A percentile compares a stretch with the other conserved stretches of the same genome.
Conservation (phyloP, 1,284 basidiomycete genomes). For the Tylopilus microsporus region DNA sequence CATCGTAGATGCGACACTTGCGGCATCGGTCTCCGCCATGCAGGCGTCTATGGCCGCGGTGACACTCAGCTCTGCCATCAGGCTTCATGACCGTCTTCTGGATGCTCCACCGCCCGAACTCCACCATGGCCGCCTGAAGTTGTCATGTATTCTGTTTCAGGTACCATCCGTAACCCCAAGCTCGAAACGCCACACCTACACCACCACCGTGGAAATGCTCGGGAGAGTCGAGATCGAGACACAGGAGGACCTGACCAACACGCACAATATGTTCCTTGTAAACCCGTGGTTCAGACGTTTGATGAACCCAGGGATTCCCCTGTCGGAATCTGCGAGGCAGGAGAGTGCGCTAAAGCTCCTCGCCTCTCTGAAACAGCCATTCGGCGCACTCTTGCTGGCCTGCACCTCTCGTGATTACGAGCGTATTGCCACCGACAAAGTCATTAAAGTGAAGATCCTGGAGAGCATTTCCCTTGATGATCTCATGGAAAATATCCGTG, state of each 20-base stretch:
- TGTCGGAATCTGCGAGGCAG: neutral
- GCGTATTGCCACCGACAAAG: neutral
- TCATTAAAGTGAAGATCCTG: neutral
- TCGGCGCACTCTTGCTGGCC: conserved; percentile 4
- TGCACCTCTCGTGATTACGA: conserved; percentile 1
- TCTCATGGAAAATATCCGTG: neutral
- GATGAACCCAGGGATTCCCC: neutral
- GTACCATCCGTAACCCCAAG: neutral
- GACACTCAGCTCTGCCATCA: neutral
- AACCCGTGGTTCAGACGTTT: conserved; percentile 1
- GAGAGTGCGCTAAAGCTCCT: conserved; percentile 4
- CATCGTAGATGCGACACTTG: neutral
- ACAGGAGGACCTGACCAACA: neutral
- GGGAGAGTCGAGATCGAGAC: neutral
- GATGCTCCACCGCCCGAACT: conserved; percentile 1
- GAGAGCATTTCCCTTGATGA: neutral
- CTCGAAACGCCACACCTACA: neutral
- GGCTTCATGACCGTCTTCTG: conserved; percentile 2
- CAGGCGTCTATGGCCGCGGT: neutral
- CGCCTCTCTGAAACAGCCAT: neutral
- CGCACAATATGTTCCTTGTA: neutral
- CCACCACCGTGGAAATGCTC: neutral
- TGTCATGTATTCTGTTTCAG: conserved; percentile 1
- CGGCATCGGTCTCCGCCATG: neutral
- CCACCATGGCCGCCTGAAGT: conserved; percentile 4